Conservation (phyloP, 2,329 filamentous ascomycete genomes). For the Colletotrichum sp. region DNA sequence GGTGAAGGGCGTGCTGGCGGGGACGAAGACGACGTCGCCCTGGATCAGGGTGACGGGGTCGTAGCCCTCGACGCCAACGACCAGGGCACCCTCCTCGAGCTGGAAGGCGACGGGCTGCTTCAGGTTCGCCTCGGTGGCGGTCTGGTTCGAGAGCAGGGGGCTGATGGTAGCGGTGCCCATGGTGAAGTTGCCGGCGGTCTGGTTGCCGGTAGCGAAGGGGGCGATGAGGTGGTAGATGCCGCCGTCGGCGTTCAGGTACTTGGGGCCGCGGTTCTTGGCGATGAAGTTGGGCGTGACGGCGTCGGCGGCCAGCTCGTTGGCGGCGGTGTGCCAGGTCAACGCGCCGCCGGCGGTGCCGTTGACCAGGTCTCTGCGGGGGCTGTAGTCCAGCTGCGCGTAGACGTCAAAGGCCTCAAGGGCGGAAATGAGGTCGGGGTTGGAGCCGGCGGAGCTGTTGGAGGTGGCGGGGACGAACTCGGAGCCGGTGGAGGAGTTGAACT, state of each 20-base stretch:
- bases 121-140: neutral
- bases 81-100: conserved; percentile 30
- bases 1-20: conserved; percentile 22
- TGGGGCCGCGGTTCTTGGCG: conserved; percentile 51
- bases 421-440: conserved; percentile 34
- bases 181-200: conserved; percentile 46
- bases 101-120: conserved; percentile 25
- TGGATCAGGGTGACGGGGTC: conserved; percentile 24
- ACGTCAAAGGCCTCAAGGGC: conserved; percentile 46
- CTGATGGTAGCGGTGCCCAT: conserved; percentile 45
- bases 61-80: conserved; percentile 26
- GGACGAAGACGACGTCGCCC: conserved; percentile 32
- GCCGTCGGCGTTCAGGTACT: conserved; percentile 42
- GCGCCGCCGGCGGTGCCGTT: conserved; percentile 42
- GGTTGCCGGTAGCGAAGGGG: conserved; percentile 44
- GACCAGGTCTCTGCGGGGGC: conserved; percentile 41
- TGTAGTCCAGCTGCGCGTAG: conserved; percentile 44
- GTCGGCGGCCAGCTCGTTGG: conserved; percentile 35
- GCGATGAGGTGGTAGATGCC: conserved; percentile 46
- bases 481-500: conserved; percentile 37
- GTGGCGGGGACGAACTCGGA: conserved; percentile 25
- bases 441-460: conserved; percentile 3
- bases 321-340: conserved; percentile 41
- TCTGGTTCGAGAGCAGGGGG: conserved; percentile 2
- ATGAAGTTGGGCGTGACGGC: conserved; percentile 42